Percentiles rank a stretch among this genome's conserved stretches.
phyloP scores from a whole-genome alignment of 257 asterid genomes.

The Solanum rostratum region DNA sequence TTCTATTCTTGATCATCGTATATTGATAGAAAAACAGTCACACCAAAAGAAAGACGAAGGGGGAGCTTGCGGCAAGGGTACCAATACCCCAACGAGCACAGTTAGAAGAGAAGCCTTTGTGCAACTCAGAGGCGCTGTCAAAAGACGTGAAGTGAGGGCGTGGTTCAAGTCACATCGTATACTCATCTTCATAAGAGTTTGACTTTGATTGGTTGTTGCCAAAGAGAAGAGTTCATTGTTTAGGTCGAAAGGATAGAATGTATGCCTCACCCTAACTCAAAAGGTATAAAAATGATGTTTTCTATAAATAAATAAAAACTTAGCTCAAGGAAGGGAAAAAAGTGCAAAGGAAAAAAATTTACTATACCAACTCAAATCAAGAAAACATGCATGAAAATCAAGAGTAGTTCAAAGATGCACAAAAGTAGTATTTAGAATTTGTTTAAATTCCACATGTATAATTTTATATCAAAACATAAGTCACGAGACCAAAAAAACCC shows the following conservation, averaged over 20 bases:
- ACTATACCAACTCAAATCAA: background rate
- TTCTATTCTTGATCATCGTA: background rate
- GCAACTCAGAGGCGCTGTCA: background rate
- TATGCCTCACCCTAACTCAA: no score
- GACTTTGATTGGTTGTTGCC: background rate
- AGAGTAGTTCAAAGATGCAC: background rate
- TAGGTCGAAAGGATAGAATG: no score
- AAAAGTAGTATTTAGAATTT: background rate
- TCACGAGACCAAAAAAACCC: background rate
- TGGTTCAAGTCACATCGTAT: background rate
- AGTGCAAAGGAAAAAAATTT: no score
- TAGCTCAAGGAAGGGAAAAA: no score
- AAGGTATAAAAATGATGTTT: no score
- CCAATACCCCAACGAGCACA: background rate
- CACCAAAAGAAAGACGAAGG: background rate
- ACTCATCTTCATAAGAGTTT: no score
- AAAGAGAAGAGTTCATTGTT: background rate
- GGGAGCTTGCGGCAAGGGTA: background rate
- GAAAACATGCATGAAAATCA: background rate
- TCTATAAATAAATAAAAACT: no score
- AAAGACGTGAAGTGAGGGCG: background rate
- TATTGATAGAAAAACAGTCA: background rate
- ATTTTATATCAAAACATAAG: background rate
- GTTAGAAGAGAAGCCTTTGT: background rate
- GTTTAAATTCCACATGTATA: background rate